Evolutionary conservation across 2,329 filamentous ascomycete species (phyloP), one percentile per base, ranked within the genome.

Genomic region (Stagonosporopsis rhizophila): DNA sequence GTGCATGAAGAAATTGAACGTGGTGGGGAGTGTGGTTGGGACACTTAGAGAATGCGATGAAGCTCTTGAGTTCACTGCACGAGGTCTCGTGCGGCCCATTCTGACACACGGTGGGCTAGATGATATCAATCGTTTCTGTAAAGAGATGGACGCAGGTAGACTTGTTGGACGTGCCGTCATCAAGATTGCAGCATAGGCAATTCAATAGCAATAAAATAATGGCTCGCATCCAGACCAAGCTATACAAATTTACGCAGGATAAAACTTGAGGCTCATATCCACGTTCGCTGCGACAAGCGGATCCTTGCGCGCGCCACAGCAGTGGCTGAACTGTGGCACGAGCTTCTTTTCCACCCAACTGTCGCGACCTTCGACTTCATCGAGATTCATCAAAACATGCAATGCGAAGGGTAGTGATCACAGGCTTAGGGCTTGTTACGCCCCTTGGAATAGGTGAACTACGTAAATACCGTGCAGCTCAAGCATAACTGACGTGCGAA

Each of bases 401-500:
- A 60, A 81, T 82, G 80, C 77, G 80, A 74, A 76, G 76, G 69
- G 79, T 82, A 59, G 80, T 82, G 55, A 75, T 82, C 54, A 82
- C 80, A 61, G 80, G 80, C 41, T 69, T 82, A 34, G 80, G 80
- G 48, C 76, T 80, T 44, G 75, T 82, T 39, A 82, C 80, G 67
- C 93, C 93, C 56, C 81, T 97, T 23, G 93, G 91, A 59, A 87
- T 96, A 56, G 92, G 85, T 87, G 34, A 17, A 30, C 4, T 6
- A 1, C n/a, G n/a, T 6, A 9, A 0, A 9, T 12, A 2, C 30
- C 17, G 0, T 4, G 2, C 6, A 17, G 6, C 25, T 3, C 8
- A 3, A 20, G n/a, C 41, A 6, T 3, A 3, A 14, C 6, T 45
- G n/a, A 52, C 41, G 15, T 14, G 19, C 19, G 6, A 17, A n/a